Conservation (phyloP, 768 basidiomycete species). For the Leccinum truebloodii region DNA sequence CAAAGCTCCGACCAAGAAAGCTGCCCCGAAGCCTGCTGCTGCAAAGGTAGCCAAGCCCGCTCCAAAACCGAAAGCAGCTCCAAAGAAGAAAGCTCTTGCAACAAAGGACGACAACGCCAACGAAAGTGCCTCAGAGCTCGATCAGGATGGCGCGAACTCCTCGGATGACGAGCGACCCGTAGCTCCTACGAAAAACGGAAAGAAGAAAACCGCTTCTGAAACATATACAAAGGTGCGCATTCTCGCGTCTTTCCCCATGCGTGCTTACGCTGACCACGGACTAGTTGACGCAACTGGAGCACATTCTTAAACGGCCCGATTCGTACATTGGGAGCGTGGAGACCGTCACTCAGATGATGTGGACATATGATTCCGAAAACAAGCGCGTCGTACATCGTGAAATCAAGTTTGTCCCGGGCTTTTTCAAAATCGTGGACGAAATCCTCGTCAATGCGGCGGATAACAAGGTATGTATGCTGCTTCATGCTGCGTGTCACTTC, state of each 20-base stretch:
- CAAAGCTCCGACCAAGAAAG: constrained; percentile 42
- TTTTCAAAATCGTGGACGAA: constrained; percentile 99
- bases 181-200: constrained; percentile 38
- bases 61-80: constrained; percentile 50
- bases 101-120: constrained; percentile 67
- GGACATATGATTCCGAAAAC: constrained; percentile 85
- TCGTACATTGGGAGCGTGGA: constrained; percentile 98
- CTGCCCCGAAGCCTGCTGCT: constrained; percentile 46
- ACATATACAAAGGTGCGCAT: constrained; percentile 80
- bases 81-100: constrained; percentile 71
- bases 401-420: constrained; percentile 92
- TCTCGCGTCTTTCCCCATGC: neutral
- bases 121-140: constrained; percentile 45
- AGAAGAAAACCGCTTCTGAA: constrained; percentile 89
- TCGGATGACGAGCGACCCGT: constrained; percentile 34
- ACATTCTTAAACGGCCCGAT: constrained; percentile 89
- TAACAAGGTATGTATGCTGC: constrained; percentile 76
- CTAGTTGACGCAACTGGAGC: constrained; percentile 93
- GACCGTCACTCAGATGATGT: constrained; percentile 82
- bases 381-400: constrained; percentile 85
- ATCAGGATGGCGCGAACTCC: constrained; percentile 38
- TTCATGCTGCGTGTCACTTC: neutral
- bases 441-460: constrained; percentile 99
- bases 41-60: constrained; percentile 41
- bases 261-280: neutral